phyloP scores from a whole-genome alignment of 805 yeast genomes.

The Lipomyces mesembrius region DNA sequence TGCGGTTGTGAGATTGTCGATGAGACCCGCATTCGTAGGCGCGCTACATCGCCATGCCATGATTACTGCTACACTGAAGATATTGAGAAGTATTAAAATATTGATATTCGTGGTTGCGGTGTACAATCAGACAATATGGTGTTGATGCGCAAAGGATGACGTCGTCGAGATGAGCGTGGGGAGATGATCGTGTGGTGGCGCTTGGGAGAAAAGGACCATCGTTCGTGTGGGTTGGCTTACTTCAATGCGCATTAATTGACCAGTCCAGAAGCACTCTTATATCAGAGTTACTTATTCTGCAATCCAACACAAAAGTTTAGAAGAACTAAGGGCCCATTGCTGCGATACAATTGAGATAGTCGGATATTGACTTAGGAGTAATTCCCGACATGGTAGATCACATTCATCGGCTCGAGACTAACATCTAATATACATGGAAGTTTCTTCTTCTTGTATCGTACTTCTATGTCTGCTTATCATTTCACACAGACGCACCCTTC shows the following conservation, averaged over 20 bases:
- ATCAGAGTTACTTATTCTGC: no score
- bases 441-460: no score
- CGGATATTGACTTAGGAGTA: no score
- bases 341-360: no score
- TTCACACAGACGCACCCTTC: not conserved
- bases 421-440: no score
- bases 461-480: not conserved
- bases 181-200: not conserved
- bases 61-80: not conserved
- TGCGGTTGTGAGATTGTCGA: constrained; percentile 25
- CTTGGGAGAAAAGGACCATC: not conserved
- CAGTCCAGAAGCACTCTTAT: no score
- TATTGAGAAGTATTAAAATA: not conserved
- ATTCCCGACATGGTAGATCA: no score
- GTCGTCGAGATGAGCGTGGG: not conserved
- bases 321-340: no score
- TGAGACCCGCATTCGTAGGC: constrained; percentile 22
- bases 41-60: constrained; percentile 36
- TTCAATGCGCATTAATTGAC: no score
- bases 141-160: not conserved
- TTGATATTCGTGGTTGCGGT: not conserved
- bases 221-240: no score
- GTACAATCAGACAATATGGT: not conserved
- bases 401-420: no score
- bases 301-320: no score